A percentile compares a stretch with the other conserved stretches of the same genome.
These are phyloP conservation scores for Penicillium sp. DNA, from an alignment of 2,329 filamentous ascomycete genomes.

Conservation along the genomic window DNA sequence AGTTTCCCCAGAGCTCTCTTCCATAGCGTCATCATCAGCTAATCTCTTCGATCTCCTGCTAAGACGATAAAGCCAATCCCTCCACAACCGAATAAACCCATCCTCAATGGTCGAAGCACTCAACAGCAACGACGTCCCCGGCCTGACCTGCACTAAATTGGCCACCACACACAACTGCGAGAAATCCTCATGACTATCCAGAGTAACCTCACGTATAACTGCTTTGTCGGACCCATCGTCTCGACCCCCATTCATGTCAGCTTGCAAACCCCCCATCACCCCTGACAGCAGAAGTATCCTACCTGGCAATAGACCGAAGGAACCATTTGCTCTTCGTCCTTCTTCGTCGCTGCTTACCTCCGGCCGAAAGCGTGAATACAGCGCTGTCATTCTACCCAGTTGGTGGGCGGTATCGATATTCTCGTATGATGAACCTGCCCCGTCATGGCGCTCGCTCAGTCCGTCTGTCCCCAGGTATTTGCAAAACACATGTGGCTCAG, in stretches of 20 bases:
- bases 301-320: constrained; percentile 14
- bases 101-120: constrained; percentile 65
- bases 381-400: constrained; percentile 49
- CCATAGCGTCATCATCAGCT: constrained; percentile 1
- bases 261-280: constrained; percentile 1
- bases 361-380: constrained; percentile 71
- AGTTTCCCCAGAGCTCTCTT: constrained; percentile 18
- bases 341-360: constrained; percentile 52
- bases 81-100: constrained; percentile 66
- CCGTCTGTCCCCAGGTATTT: constrained; percentile 62
- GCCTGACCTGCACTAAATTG: constrained; percentile 64
- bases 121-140: constrained; percentile 58
- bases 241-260: constrained; percentile 11
- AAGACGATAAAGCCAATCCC: constrained; percentile 62
- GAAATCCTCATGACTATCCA: constrained; percentile 69
- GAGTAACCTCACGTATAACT: constrained; percentile 57
- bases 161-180: constrained; percentile 67
- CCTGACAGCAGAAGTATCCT: constrained; percentile 7
- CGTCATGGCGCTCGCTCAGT: constrained; percentile 47
- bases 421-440: constrained; percentile 38
- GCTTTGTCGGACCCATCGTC: constrained; percentile 2
- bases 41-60: constrained; percentile 12
- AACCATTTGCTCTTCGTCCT: background rate
- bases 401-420: constrained; percentile 28
- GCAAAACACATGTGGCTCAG: constrained; percentile 66